phyloP scores from a whole-genome alignment of 176 grass and related monocot genomes.

The Lolium rigidum region DNA sequence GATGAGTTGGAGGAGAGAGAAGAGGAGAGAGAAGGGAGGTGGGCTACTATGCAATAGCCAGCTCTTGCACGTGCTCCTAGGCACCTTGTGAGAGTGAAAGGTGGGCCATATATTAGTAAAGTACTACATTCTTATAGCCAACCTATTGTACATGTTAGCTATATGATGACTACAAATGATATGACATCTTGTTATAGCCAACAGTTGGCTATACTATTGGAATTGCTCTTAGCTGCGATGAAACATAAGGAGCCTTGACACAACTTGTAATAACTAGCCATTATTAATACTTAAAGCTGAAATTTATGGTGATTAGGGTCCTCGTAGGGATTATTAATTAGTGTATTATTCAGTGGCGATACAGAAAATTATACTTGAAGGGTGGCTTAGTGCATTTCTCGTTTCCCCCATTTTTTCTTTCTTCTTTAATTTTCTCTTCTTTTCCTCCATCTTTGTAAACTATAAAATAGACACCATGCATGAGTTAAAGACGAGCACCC shows the following conservation, averaged over 20 bases:
- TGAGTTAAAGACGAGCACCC: background rate
- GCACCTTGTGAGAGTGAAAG: too few relatives aligned
- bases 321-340: background rate
- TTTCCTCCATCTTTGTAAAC: conserved; percentile 90
- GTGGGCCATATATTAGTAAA: too few relatives aligned
- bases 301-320: background rate
- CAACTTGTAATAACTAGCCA: background rate
- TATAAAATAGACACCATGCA: background rate
- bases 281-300: conserved; percentile 5
- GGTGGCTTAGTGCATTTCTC: conserved; percentile 30
- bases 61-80: too few relatives aligned
- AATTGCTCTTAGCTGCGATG: background rate
- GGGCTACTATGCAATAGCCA: too few relatives aligned
- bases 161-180: too few relatives aligned
- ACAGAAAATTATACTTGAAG: background rate
- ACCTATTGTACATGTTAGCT: too few relatives aligned
- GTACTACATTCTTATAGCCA: too few relatives aligned
- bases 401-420: conserved; percentile 51
- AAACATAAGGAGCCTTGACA: background rate
- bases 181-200: too few relatives aligned
- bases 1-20: too few relatives aligned
- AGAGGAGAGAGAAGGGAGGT: too few relatives aligned
- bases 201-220: too few relatives aligned
- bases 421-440: conserved; percentile 51
- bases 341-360: background rate